phyloP scores from a whole-genome alignment of 163 green algal genomes.

The Chlamydomonas reinhardtii region DNA sequence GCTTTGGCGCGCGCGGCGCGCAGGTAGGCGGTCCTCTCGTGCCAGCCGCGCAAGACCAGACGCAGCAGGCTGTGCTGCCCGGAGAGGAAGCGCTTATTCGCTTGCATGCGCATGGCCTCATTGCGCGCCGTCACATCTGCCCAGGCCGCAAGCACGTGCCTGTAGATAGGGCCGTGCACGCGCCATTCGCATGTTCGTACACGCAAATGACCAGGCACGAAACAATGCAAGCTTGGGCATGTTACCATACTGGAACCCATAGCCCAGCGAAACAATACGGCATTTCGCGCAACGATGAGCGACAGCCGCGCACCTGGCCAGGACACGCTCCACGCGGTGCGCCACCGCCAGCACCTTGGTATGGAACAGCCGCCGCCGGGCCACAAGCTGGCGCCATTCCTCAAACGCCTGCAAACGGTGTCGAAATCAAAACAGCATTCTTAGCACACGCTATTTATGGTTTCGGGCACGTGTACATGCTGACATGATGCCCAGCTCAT shows the following conservation, averaged over 20 bases:
- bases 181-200: too few species aligned
- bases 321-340: neutral
- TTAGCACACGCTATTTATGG: too few species aligned
- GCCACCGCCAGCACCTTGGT: neutral
- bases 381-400: neutral
- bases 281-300: too few species aligned
- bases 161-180: neutral
- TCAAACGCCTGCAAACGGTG: neutral
- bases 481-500: too few species aligned
- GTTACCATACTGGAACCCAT: too few species aligned
- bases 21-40: neutral
- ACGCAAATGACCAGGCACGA: too few species aligned
- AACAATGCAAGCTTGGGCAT: too few species aligned
- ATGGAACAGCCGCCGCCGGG: neutral
- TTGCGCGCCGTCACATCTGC: neutral
- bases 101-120: neutral
- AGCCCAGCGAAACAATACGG: too few species aligned
- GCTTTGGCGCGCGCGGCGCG: neutral
- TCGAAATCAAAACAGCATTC: too few species aligned
- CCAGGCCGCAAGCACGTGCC: conserved; percentile 5
- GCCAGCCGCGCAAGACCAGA: neutral
- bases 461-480: too few species aligned
- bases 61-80: neutral
- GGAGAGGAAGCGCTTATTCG: neutral
- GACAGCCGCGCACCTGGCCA: neutral